Base-by-base conservation (phyloP, 2,329 filamentous ascomycete genomes). In the Myriosclerotinia duriaeana region DNA sequence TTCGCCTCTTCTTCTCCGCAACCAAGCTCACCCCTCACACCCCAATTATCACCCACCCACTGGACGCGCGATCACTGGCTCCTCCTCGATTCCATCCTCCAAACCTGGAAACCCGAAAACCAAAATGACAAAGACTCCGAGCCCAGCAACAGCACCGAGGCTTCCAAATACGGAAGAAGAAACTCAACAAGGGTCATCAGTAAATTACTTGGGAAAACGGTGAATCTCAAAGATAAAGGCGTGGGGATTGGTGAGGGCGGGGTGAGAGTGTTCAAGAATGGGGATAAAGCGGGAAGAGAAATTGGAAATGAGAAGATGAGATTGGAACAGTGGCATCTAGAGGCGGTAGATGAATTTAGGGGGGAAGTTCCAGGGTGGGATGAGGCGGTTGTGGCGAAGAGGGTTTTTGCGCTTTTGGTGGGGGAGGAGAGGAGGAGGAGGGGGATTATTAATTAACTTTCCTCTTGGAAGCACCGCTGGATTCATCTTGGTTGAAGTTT, bases 271-370 rank as follows among this genome's bases (percentile, higher is more conserved):
- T 55, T 55, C 17, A 36, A 17, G 30, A 42, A 55, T 54, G 56
- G 50, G 38, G 22, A 53, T 8, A 40, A 53, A 20, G 40, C 52
- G 20, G 22, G 36, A 50, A 50, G 70, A 38, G 56, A 62, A 9
- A 30, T 61, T 53, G 55, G 71, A 40, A 71, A 70, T 9, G 70
- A 73, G 40, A 71, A 62, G 8, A 70, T 75, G 70, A 69, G 56
- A 30, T 67, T 77, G 30, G 70, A 76, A 61, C 74, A 76, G 67
- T 77, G 75, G 75, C 76, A 77, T 71, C 62, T 76, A 26, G 76
- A 76, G 60, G 74, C 69, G 62, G 74, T 77, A 22, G 75, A 75
- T 70, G 72, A 75, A 68, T 77, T 76, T 53, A 59, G 74, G 34
- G 69, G 70, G 1, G 38, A 65, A 5, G 75, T 76, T 26, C 71